Evolutionary conservation across 208 protist species (phyloP).

Genomic region (Sergeia podlipaevii): DNA sequence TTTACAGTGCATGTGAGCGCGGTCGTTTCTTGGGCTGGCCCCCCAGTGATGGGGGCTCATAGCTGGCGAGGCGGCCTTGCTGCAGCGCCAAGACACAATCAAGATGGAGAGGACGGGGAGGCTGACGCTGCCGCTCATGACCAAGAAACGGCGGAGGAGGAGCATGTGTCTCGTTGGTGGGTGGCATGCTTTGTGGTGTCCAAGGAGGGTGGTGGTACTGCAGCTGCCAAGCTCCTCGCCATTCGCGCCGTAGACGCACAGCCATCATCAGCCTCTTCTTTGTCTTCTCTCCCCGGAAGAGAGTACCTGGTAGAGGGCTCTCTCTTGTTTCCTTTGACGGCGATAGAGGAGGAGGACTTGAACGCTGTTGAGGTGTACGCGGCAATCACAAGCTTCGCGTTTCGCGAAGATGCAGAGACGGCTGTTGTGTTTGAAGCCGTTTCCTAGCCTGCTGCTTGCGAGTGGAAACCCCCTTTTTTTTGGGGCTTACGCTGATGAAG

Average conservation of each 20-base stretch:
- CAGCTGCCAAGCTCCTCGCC: conserved; percentile 26
- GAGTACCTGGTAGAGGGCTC: conserved; percentile 28
- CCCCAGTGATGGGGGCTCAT: no score
- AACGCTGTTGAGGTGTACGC: conserved; percentile 23
- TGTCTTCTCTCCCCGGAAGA: no score
- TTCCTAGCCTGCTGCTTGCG: no score
- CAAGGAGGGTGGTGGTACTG: conserved; percentile 9
- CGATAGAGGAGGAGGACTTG: conserved; percentile 30
- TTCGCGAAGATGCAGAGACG: conserved; percentile 17
- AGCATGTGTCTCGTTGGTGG: neutral
- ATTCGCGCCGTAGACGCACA: conserved; percentile 29
- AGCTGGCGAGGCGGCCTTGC: no score
- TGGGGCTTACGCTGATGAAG: no score
- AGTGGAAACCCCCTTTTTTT: no score
- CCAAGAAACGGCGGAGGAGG: neutral
- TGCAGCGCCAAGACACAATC: no score
- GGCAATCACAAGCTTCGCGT: conserved; percentile 8
- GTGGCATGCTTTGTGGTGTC: neutral
- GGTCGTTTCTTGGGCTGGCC: no score
- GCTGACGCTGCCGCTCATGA: neutral
- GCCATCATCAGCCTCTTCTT: no score
- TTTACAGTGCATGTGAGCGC: no score
- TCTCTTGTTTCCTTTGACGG: conserved; percentile 14
- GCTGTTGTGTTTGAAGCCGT: conserved; percentile 17
- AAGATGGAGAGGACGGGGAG: no score